Evolutionary conservation across 2,329 filamentous ascomycete genomes (phyloP).

Genomic region (Trichoderma sp.): DNA sequence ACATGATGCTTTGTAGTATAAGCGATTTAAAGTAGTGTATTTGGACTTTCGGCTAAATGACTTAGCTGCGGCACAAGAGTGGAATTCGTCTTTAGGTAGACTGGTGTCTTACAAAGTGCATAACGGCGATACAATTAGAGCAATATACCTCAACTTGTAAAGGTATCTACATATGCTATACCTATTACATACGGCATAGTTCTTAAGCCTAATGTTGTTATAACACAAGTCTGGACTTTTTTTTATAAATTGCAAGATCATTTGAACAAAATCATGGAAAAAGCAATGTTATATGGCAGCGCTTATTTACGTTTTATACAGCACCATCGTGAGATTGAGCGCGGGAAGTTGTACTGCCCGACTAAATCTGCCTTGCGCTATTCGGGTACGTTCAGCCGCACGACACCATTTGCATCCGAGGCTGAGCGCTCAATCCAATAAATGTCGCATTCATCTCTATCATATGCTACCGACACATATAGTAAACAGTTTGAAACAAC

Average conservation of each 20-base stretch:
- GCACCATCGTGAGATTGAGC: not conserved
- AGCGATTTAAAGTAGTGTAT: not conserved
- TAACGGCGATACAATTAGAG: not conserved
- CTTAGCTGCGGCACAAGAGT: not conserved
- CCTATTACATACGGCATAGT: too few relatives aligned
- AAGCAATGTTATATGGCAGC: not conserved
- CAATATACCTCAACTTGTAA: not conserved
- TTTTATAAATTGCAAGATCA: too few relatives aligned
- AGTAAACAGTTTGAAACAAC: not conserved
- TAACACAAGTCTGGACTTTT: not conserved
- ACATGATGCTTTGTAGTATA: not conserved
- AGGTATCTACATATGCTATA: too few relatives aligned
- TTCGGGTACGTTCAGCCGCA: conserved; percentile 8
- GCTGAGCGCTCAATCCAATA: conserved; percentile 7
- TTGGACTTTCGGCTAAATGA: not conserved
- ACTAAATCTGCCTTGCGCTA: conserved; percentile 16
- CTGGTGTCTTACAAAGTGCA: not conserved
- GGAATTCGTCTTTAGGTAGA: not conserved
- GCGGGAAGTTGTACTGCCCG: not conserved
- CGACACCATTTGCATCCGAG: not conserved
- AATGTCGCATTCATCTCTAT: not conserved
- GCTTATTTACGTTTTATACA: not conserved
- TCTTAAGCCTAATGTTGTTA: too few relatives aligned
- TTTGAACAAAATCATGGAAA: not conserved
- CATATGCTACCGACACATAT: not conserved